A percentile compares a stretch with the other conserved stretches of the same genome.
phyloP scores from a whole-genome alignment of 1,284 basidiomycete species.

The Leccinum glutinopallens region DNA sequence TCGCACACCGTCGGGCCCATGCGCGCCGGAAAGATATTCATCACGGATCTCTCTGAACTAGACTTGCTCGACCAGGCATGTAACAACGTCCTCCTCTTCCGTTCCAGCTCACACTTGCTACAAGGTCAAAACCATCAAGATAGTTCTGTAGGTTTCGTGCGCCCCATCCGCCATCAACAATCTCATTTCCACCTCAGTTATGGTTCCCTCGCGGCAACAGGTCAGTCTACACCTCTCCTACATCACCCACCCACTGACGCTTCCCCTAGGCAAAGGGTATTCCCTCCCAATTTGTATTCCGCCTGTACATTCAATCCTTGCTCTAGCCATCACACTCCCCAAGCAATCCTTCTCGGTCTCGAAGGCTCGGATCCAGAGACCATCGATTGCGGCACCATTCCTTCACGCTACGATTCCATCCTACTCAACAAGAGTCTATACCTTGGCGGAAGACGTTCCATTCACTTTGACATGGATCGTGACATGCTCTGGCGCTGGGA shows the following conservation, averaged over 20 bases:
- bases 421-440: conserved; percentile 64
- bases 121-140: conserved; percentile 80
- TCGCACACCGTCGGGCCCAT: conserved; percentile 89
- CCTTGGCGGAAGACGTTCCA: conserved; percentile 72
- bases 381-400: conserved; percentile 80
- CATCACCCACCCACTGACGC: conserved; percentile 28
- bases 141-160: conserved; percentile 66
- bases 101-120: conserved; percentile 9
- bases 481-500: conserved; percentile 95
- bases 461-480: conserved; percentile 83
- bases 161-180: not conserved
- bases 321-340: conserved; percentile 88
- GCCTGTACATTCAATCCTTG: conserved; percentile 6
- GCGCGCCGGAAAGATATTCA: conserved; percentile 89
- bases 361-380: conserved; percentile 89
- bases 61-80: conserved; percentile 71
- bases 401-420: conserved; percentile 74
- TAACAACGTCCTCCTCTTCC: conserved; percentile 6
- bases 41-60: conserved; percentile 72
- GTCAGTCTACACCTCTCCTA: conserved; percentile 37
- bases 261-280: conserved; percentile 75
- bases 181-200: conserved; percentile 48
- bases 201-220: conserved; percentile 78
- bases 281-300: conserved; percentile 19
- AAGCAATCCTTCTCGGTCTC: conserved; percentile 88